These are phyloP conservation scores for Litsea cubeba DNA, from an alignment of 164 flowering plant genomes.

Conservation along the genomic window DNA sequence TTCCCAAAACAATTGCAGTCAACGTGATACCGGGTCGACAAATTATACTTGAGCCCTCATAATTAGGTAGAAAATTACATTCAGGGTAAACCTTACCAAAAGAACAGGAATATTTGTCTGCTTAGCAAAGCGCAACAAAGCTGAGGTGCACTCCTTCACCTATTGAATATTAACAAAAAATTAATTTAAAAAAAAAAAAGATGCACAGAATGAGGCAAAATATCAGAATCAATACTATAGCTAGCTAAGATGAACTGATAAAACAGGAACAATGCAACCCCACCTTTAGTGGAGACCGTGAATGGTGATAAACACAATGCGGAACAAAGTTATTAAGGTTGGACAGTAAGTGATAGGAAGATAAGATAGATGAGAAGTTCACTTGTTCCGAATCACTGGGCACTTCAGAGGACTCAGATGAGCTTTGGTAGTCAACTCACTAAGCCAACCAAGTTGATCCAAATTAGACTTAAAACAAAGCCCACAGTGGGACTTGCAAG, in stretches of 20 bases:
- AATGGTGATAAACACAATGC: background rate
- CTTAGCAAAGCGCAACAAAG: slow-evolving; percentile 83
- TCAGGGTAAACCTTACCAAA: slow-evolving; percentile 50
- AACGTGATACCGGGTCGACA: background rate
- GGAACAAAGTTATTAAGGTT: no score
- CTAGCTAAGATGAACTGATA: background rate
- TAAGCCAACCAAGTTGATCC: background rate
- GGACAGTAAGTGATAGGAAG: background rate
- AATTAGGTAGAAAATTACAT: background rate
- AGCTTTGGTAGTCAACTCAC: background rate
- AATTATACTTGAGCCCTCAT: background rate
- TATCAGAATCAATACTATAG: background rate
- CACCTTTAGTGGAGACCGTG: background rate
- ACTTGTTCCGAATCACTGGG: no score
- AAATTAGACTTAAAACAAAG: no score
- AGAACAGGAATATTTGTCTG: slow-evolving; percentile 70
- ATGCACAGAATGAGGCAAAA: background rate
- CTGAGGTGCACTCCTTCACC: slow-evolving; percentile 93
- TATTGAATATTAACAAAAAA: slow-evolving; percentile 21
- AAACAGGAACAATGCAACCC: background rate
- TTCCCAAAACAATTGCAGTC: no score
- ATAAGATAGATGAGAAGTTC: background rate
- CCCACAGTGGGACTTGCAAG: no score
- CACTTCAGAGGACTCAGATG: background rate
- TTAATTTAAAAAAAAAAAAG: background rate